These are phyloP conservation scores for Fusarium ramigenum DNA, from an alignment of 2,329 filamentous ascomycete genomes.

Conservation along the genomic window DNA sequence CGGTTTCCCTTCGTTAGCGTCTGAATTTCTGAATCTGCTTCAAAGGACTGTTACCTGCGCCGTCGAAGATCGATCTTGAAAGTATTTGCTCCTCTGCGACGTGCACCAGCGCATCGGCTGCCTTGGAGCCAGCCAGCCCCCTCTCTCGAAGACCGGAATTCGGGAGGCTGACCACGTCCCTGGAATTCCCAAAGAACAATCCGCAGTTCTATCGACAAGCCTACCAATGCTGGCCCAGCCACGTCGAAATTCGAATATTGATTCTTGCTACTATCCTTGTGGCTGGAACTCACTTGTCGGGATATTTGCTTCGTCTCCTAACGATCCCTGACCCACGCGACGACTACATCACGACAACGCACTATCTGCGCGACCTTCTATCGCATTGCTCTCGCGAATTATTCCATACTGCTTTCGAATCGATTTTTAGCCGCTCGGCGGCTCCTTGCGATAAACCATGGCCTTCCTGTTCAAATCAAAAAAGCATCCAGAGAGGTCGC, in stretches of 20 bases:
- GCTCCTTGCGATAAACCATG: conserved; percentile 64
- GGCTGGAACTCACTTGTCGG: conserved; percentile 38
- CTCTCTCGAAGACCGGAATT: conserved; percentile 41
- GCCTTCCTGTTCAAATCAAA: conserved; percentile 86
- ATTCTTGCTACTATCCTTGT: conserved; percentile 46
- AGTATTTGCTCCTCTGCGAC: conserved; percentile 25
- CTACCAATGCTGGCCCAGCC: conserved; percentile 56
- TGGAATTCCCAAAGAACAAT: conserved; percentile 43
- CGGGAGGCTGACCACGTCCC: conserved; percentile 48
- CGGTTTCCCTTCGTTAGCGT: conserved; percentile 28
- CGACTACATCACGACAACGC: conserved; percentile 13
- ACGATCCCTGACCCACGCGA: conserved; percentile 36
- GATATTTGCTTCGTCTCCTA: conserved; percentile 15
- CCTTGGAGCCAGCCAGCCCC: conserved; percentile 35
- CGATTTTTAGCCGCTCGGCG: conserved; percentile 48
- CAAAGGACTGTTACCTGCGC: conserved; percentile 14
- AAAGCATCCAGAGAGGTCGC: conserved; percentile 73
- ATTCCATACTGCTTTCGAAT: conserved; percentile 30
- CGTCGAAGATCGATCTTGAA: conserved; percentile 32
- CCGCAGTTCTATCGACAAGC: conserved; percentile 38
- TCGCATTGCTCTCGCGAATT: conserved; percentile 10
- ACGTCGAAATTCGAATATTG: conserved; percentile 52
- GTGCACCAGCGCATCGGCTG: conserved; percentile 35
- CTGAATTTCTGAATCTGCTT: conserved; percentile 8
- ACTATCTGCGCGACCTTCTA: conserved; percentile 5